Base-by-base conservation (phyloP, 495 filamentous ascomycete genomes). In the Neurospora sp. region DNA sequence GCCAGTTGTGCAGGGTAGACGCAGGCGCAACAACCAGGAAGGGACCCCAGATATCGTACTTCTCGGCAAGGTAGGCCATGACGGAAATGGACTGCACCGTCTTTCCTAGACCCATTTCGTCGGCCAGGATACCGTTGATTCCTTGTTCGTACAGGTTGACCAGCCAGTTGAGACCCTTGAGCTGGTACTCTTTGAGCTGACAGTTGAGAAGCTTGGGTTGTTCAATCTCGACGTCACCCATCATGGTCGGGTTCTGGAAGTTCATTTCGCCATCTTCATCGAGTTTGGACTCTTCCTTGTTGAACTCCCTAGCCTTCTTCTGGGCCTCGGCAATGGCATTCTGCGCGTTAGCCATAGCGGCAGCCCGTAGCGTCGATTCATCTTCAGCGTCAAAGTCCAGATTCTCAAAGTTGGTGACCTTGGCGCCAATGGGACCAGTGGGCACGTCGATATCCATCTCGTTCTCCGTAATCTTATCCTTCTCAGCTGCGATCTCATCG, bases 101-200 rank as follows among this genome's bases (percentile, higher is more conserved):
- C 82, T 99, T 99, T 76, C 96, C 96, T 39, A 99, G 91, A 89
- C 96, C 96, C 96, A 99, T 99, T 84, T 99, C 96, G 78, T 99
- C 96, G 76, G 96, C 96, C 72, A 99, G 85, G 73, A 99, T 99
- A 80, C 96, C 96, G 84, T 99, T 99, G 90, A 99, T 99, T 81
- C 96, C 96, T 81, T 99, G 96, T 80, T 99, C 96, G 84, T 99
- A 99, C 72, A 99, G 85, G 81, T 99, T 98, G 83, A 96, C 96
- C 31, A 99, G 91, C 96, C 96, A 99, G 78, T 98, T 98, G 76
- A 99, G 89, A 80, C 96, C 96, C 83, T 99, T 99, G 78, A 99
- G 82, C 83, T 99, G 96, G 82, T 99, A 99, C 79, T 99, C 96
- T 78, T 99, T 99, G 74, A 99, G 87, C 79, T 95, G 91, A 72